Base-by-base conservation (phyloP, 441 rosid genomes). In the Adansonia gregorii region DNA sequence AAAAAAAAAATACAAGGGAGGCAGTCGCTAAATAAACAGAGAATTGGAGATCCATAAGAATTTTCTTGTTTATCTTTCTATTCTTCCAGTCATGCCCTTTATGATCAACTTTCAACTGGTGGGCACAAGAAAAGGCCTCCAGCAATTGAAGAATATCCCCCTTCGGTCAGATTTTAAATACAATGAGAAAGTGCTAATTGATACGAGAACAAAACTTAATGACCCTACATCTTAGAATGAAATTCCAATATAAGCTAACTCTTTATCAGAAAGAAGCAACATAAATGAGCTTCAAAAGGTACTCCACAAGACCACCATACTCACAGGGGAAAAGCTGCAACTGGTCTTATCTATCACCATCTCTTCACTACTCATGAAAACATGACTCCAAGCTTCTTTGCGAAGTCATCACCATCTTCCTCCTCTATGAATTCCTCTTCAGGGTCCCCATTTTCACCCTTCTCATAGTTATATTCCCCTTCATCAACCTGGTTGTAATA, bases 401-500 rank as follows among this genome's bases (percentile, higher is more conserved):
- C 86, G 73, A 84, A 85, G 79, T 86, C 90, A 14, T 81, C 91
- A 11, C 64, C 64, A 3, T 22, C 64, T 59, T 43, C 93, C 31
- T 85, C 93, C 6, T 91, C 96, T 58, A 76, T 79, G 41, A 86
- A 88, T 11, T 73, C 87, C 68, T 88, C 93, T 58, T 89, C 95
- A n/a, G 73, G 86, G 8, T 83, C 87, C 20, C 79, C 89, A 76
- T 88, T 86, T 67, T 84, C 91, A 56, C 85, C 92, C 78, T 86
- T 91, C 45, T 88, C 90, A 31, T 89, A 88, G 75, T 83, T 80
- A 73, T 92, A 91, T 24, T 91, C 93, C 24, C 89, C 94, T 49
- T 90, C 97, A 22, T 88, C 89, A 3, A 49, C 90, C 76, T 89
- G 89, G 81, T 89, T 93, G 45, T 89, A 86, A 68, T 86, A 83